Evolutionary conservation across 768 basidiomycete species (phyloP), one percentile per base, ranked within the genome.

Genomic region (Cubamyces lactineus): DNA sequence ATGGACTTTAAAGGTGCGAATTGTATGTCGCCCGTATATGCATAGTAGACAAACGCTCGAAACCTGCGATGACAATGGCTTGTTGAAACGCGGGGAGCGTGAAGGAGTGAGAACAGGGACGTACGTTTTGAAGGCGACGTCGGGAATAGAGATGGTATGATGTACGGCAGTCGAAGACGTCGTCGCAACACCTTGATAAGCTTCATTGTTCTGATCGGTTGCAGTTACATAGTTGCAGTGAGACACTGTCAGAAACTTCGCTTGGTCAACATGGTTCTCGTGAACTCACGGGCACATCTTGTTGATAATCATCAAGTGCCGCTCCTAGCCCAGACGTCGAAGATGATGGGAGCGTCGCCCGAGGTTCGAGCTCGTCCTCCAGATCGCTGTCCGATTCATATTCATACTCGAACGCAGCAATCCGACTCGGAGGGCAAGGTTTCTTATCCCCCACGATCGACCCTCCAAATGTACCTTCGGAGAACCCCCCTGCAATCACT

Each of bases 1-100:
- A 40, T 49, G 19, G 65, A 66, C 11, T 34, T 48, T 47, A 68
- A 34, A 4, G 66, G 59, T 4, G 64, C 54, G 41, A 70, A 64
- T 1, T 34, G 15, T 30, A 70, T 51, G 13, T 65, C 34, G 15
- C 65, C 64, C 1, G 66, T 67, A 51, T 60, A 69, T 11, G 58
- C 19, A 26, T 67, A 70, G 53, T 57, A 70, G 0, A 70, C 38
- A 15, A 70, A 42, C 13, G 67, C 58, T 48, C 43, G 50, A 45
- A 57, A 58, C 11, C 61, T 66, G 26, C 4, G 1, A 3, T 43
- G 8, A 1, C 9, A 19, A 40, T 15, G 3, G n/a, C n/a, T 39
- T 48, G 24, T 19, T 12, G 6, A 11, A 28, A 16, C 13, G 5
- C 12, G 16, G 40, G 17, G 39, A 52, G 34, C 34, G 13, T 15